Evolutionary conservation across 176 grass and related monocot species (phyloP), one percentile per base, ranked within the genome.

Genomic region (Eremochloa ophiuroides): DNA sequence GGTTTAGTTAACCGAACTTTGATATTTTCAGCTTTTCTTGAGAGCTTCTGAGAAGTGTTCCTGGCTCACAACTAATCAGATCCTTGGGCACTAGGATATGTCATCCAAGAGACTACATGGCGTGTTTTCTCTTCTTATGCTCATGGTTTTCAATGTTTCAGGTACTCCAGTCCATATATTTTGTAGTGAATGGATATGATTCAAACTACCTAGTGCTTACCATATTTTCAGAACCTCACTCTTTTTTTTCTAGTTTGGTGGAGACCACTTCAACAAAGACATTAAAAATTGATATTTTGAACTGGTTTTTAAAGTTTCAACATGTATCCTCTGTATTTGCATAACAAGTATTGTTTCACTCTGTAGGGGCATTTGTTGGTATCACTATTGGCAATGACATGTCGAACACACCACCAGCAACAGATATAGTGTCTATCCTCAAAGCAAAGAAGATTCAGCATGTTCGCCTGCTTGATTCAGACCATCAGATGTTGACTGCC

Each of bases 281-380:
- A 47, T 16, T 44, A 71, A 33, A 34, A 38, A 25, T 66, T 77
- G 13, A 23, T 34, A 2, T 81, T 58, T 75, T 77, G 43, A 46
- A 46, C 27, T 37, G 22, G 7, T 8, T 53, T 22, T 40, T 39
- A 33, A 20, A 55, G 51, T n/a, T 55, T 55, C 22, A 58, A 44
- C 25, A 50, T 35, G 8, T 72, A 23, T 7, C 1, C 53, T 12
- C 25, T 16, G 62, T 53, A 27, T 69, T 77, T 72, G 62, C 63
- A 76, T 69, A 71, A 74, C 31, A 64, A 39, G 8, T 28, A 22
- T 63, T 27, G 12, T 12, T 58, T n/a, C 74, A 65, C 28, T 61
- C 13, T 71, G 51, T 83, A 99, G 96, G 93, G 62, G 87, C 91
- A 80, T 99, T 91, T 90, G 91, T 99, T 77, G 96, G 96, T 56